These are phyloP conservation scores for Dentipellis fragilis DNA, from an alignment of 768 basidiomycete genomes.

Conservation along the genomic window DNA sequence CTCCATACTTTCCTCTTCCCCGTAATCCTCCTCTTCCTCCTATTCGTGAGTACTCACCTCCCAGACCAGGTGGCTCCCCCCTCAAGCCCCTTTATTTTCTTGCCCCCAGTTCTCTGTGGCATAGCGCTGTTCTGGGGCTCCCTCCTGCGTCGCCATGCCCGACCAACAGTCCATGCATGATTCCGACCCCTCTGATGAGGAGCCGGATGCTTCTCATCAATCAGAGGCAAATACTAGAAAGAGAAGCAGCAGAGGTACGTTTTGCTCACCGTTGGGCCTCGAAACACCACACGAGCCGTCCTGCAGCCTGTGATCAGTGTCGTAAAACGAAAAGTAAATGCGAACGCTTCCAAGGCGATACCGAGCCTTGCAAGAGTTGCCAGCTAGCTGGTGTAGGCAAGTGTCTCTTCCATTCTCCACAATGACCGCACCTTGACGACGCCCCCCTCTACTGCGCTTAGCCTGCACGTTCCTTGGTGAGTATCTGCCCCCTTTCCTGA, in stretches of 20 bases:
- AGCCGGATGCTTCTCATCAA: slow-evolving; percentile 1
- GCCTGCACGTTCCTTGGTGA: slow-evolving; percentile 60
- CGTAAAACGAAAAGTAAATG: slow-evolving; percentile 86
- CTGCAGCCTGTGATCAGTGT: slow-evolving; percentile 75
- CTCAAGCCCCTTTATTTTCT: too few species aligned
- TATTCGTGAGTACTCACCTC: too few species aligned
- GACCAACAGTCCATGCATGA: slow-evolving; percentile 2
- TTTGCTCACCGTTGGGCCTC: neutral
- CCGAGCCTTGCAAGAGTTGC: slow-evolving; percentile 54
- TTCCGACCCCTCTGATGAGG: slow-evolving; percentile 11
- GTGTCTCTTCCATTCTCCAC: slow-evolving; percentile 12
- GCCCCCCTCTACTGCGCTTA: slow-evolving; percentile 20
- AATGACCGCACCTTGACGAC: slow-evolving; percentile 10
- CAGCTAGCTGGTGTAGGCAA: slow-evolving; percentile 43
- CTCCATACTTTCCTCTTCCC: neutral
- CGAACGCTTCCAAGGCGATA: slow-evolving; percentile 42
- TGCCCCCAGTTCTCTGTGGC: too few species aligned
- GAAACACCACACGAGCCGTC: neutral
- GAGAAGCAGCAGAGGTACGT: slow-evolving; percentile 13
- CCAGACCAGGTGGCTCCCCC: too few species aligned
- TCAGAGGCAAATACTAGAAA: slow-evolving; percentile 10
- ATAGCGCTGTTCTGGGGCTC: too few species aligned
- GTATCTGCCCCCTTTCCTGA: neutral
- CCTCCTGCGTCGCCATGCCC: neutral
- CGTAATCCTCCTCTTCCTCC: neutral